Evolutionary conservation across 495 filamentous ascomycete genomes (phyloP).

Genomic region (Pseudomonodictys pantanalensis): DNA sequence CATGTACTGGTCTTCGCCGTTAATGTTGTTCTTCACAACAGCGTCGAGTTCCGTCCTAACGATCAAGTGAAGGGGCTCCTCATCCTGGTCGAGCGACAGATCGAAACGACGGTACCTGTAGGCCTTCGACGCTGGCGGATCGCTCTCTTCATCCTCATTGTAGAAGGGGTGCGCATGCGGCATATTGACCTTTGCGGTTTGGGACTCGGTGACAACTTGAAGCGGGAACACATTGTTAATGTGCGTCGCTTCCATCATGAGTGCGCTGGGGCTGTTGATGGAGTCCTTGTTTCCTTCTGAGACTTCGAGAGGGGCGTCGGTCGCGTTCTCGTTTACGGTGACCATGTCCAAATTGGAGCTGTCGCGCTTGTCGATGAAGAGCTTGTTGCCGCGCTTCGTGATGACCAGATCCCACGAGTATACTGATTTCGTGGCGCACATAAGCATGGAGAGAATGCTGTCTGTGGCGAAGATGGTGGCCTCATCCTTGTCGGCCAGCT

Average conservation of each 20-base stretch:
- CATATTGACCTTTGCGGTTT: conserved; percentile 74
- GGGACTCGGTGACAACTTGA: conserved; percentile 83
- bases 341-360: conserved; percentile 92
- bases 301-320: conserved; percentile 86
- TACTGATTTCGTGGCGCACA: conserved; percentile 92
- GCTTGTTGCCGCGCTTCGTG: conserved; percentile 82
- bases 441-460: conserved; percentile 96
- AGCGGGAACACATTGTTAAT: conserved; percentile 99
- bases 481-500: conserved; percentile 92
- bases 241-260: conserved; percentile 95
- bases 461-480: conserved; percentile 96
- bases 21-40: conserved; percentile 86
- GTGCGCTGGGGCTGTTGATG: conserved; percentile 85
- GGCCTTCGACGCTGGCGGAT: conserved; percentile 87
- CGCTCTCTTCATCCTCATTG: conserved; percentile 86
- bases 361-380: conserved; percentile 98
- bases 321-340: conserved; percentile 98
- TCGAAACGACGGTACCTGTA: conserved; percentile 99
- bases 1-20: conserved; percentile 81
- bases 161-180: conserved; percentile 94
- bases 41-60: conserved; percentile 97
- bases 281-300: conserved; percentile 90
- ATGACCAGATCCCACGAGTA: conserved; percentile 99
- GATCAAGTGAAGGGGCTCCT: conserved; percentile 86
- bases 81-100: conserved; percentile 82